Base-by-base conservation (phyloP, 441 rosid species). In the Hura crepitans region DNA sequence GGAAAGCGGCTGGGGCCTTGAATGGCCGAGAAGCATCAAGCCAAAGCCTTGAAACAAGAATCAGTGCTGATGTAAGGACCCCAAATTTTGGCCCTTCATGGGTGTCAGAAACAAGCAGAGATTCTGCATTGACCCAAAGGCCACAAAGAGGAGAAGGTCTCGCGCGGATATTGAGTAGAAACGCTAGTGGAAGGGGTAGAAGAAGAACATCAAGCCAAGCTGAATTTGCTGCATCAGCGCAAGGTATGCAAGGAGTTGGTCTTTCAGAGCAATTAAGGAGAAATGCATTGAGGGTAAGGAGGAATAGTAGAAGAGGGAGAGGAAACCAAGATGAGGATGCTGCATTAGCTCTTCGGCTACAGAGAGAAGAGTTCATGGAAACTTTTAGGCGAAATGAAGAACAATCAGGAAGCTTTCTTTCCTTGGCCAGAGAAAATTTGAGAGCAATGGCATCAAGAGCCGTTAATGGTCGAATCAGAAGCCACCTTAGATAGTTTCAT, bases 391-490 rank as follows among this genome's bases (percentile, higher is more conserved):
- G 78, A 55, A 74, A n/a, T 20, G 62, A 71, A 14, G 84, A 65
- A n/a, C 79, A 72, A 28, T 57, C 86, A 0, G 57, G 76, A 23
- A 80, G 72, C 50, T 60, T 84, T 45, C 66, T 87, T 68, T 81
- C 85, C 23, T 49, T 62, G 27, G 99, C 98, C 33, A 88, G 96
- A 86, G 88, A 89, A 74, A 96, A 91, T 74, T 72, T 88, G 70
- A 84, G 98, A 83, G 96, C 96, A 28, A 86, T 91, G 97, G 98
- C 97, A 56, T 88, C 97, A 37, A 86, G 96, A 79, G 98, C 97
- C 66, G 72, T 80, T 56, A 84, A 67, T 66, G 25, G 73, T 56
- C 80, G 93, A 2, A 70, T 71, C 25, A 80, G 91, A 77, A 70
- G 80, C 54, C 82, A 61, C 27, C 69, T 64, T 17, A 8, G 5